Evolutionary conservation across 129 eudicot genomes (phyloP), one percentile per base, ranked within the genome.

Genomic region (Ambrosia trifida): DNA sequence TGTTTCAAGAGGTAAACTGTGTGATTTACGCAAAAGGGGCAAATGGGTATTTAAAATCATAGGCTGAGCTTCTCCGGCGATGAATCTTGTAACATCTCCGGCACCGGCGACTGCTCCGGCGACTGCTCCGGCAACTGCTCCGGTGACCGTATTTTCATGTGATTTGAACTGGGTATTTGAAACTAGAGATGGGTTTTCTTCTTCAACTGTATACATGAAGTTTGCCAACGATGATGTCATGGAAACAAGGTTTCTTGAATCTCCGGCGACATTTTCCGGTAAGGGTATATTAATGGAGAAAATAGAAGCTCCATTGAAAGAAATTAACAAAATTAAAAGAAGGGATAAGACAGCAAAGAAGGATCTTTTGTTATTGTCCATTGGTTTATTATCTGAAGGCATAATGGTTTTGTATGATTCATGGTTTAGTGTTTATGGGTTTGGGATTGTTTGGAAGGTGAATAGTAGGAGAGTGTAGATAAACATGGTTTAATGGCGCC

Each of bases 261-360:
- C 74, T 73, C 84, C 84, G 81, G 86, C 76, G 24, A 72, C 69
- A 61, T 61, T 81, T 74, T 75, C 95, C 67, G 84, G 78, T 74
- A 75, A 51, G 14, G 91, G 85, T 69, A 90, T 49, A 0, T 53
- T 70, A 3, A 81, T 17, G 57, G 78, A 87, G 81, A 90, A 87
- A 19, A 87, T 68, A 24, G 80, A 62, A 47, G 85, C 87, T 53
- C 85, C 89, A 58, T 85, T 87, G 77, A 81, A 83, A 69, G 83
- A 76, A 14, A 90, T 69, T 32, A 90, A 79, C 20, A 82, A 64
- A 6, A 90, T 72, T 13, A 82, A 46, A 20, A 85, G 76, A 57
- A 87, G 7, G 36, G 89, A 79, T 43, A 90, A 31, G 52, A 87
- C 33, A 63, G 88, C 94, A 70, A 70, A 79, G 76, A 90, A 41